phyloP scores from a whole-genome alignment of 2,329 filamentous ascomycete genomes.

The Tolypocladium sp. region DNA sequence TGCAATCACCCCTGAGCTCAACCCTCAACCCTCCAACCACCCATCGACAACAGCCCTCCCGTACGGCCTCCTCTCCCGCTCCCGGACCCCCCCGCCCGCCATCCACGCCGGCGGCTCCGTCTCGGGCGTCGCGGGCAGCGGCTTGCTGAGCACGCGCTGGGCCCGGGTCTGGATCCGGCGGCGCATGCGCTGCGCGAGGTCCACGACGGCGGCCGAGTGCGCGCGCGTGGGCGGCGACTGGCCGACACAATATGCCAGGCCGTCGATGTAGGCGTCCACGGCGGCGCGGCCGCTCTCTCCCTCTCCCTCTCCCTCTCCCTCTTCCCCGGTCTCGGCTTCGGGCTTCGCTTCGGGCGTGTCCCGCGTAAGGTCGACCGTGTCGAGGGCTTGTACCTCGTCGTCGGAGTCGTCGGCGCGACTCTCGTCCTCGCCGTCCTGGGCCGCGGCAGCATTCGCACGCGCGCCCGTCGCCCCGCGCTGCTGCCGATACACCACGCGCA shows the following conservation, averaged over 20 bases:
- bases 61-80: slow-evolving; percentile 14
- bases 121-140: slow-evolving; percentile 19
- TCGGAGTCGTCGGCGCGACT: neutral
- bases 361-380: slow-evolving; percentile 1
- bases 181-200: slow-evolving; percentile 9
- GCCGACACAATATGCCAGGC: slow-evolving; percentile 23
- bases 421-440: neutral
- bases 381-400: neutral
- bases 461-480: too few relatives aligned
- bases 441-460: too few relatives aligned
- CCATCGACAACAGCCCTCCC: neutral
- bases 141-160: slow-evolving; percentile 13
- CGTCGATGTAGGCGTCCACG: slow-evolving; percentile 11
- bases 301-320: neutral
- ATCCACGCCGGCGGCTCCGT: slow-evolving; percentile 13
- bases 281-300: neutral
- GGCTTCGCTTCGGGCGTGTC: neutral
- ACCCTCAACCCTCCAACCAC: neutral
- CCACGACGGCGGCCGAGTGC: slow-evolving; percentile 14
- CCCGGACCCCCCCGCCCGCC: neutral
- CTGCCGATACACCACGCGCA: slow-evolving; percentile 15
- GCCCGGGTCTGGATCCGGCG: neutral
- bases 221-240: slow-evolving; percentile 11
- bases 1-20: neutral
- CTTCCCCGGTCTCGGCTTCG: neutral